Base-by-base conservation (phyloP, 352 stramenopile species). In the Globisporangium spinosum region DNA sequence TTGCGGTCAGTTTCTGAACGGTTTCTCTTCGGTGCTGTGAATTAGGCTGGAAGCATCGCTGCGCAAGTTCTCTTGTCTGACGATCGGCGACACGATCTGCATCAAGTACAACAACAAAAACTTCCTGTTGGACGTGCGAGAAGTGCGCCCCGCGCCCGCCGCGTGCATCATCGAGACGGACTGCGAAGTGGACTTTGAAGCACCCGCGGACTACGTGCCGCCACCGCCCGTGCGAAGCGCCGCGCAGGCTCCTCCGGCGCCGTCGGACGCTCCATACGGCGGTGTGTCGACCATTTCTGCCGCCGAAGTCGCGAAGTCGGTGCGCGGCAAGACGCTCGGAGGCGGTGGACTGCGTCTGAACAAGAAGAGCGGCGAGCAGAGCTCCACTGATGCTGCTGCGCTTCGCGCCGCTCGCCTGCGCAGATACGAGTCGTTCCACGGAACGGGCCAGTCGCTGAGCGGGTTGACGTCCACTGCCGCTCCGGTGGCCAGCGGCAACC, bases 91-190 rank as follows among this genome's bases (percentile, higher is more conserved):
- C 83, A 95, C 96, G 61, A 99, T 99, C 74, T 98, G 97, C 72
- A 84, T 99, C 47, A 97, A 97, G 67, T 99, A 99, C 90, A 99
- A 99, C 82, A 93, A 96, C 79, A 98, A 98, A 71, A 98, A 99
- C 70, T 99, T 98, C 75, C 89, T 99, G 79, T 87, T 99, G 70
- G 95, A 98, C 68, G 89, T 99, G n/a, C 94, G 97, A 25, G 97
- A 99, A 79, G 87, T 99, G 2, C 87, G 97, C 69, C 98, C 98
- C 0, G 74, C 94, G 29, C 91, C 98, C 64, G 98, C 97, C 13
- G 97, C 95, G 6, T 99, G 96, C 72, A 99, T 99, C 73, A 99
- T 99, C 65, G 98, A 99, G 83, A 99, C 97, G 1, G 98, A 99
- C 78, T 99, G 97, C 68, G 98, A 99, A 75, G 95, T 99, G 7